Evolutionary conservation across 2,329 filamentous ascomycete species (phyloP).

Genomic region (Ophiostoma australiae): DNA sequence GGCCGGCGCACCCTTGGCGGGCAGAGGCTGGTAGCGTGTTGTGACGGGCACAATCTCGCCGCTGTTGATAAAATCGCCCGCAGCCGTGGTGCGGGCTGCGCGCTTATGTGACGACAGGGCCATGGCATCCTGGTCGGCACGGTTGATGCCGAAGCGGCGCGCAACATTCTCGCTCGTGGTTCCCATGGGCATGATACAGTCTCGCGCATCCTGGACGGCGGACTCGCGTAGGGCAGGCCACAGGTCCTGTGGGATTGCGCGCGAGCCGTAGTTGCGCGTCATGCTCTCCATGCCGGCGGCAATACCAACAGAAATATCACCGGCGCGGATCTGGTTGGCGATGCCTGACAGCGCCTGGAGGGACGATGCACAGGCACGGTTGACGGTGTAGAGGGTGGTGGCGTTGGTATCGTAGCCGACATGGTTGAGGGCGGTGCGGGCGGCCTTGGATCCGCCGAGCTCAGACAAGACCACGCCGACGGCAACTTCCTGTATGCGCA

Average conservation of each 20-base stretch:
- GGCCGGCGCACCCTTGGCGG: slow-evolving; percentile 54
- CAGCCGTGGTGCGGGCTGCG: slow-evolving; percentile 63
- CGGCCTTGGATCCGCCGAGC: slow-evolving; percentile 84
- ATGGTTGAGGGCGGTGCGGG: slow-evolving; percentile 85
- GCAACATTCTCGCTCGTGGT: slow-evolving; percentile 87
- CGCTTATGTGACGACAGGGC: slow-evolving; percentile 69
- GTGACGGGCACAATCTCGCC: slow-evolving; percentile 82
- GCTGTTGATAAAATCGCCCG: slow-evolving; percentile 63
- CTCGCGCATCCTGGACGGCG: slow-evolving; percentile 62
- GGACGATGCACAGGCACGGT: slow-evolving; percentile 77
- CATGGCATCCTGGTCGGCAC: slow-evolving; percentile 77
- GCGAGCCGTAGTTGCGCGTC: slow-evolving; percentile 81
- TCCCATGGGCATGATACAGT: slow-evolving; percentile 94
- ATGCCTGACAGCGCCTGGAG: slow-evolving; percentile 72
- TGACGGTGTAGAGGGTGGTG: slow-evolving; percentile 78
- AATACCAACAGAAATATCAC: slow-evolving; percentile 67
- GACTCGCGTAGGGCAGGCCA: slow-evolving; percentile 70
- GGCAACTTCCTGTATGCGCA: slow-evolving; percentile 70
- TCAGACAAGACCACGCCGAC: slow-evolving; percentile 88
- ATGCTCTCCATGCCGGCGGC: slow-evolving; percentile 95
- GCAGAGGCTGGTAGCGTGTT: slow-evolving; percentile 61
- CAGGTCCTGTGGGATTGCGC: slow-evolving; percentile 76
- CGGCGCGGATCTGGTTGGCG: slow-evolving; percentile 69
- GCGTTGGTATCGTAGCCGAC: slow-evolving; percentile 63
- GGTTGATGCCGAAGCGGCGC: slow-evolving; percentile 63